Conservation (phyloP, 345 rosid genomes). For the Schrenkiella parvula region DNA sequence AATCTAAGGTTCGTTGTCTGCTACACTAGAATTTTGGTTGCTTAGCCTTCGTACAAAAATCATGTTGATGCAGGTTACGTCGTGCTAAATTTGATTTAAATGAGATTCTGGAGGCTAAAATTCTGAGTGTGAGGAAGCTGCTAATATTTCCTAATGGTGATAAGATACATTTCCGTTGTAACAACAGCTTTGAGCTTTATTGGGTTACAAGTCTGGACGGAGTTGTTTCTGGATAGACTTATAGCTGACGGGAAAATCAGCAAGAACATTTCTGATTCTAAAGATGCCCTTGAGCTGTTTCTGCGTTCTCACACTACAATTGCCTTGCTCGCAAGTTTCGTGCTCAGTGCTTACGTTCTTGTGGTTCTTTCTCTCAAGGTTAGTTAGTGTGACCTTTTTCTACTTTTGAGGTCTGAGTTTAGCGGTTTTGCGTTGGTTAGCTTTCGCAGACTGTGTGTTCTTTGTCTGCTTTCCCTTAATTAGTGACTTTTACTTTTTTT, state of each 20-base stretch:
- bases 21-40: no score
- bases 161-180: constrained; percentile 44
- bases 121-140: no score
- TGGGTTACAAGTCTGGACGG: constrained; percentile 61
- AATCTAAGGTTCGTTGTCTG: no score
- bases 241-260: constrained; percentile 39
- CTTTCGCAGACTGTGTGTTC: background rate
- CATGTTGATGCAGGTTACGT: constrained; percentile 13
- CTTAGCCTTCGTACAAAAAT: no score
- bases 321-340: constrained; percentile 54
- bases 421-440: background rate
- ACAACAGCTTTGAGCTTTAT: constrained; percentile 58
- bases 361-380: constrained; percentile 2
- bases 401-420: background rate
- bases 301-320: constrained; percentile 47
- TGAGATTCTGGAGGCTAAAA: no score
- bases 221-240: constrained; percentile 45
- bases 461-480: no score
- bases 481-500: no score
- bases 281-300: constrained; percentile 44
- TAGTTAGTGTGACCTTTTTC: background rate
- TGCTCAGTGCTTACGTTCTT: constrained; percentile 45
- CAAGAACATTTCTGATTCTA: constrained; percentile 40
- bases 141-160: constrained; percentile 60
- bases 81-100: constrained; percentile 30